Evolutionary conservation across 768 basidiomycete species (phyloP).

Genomic region (Mycena albidolilacea): DNA sequence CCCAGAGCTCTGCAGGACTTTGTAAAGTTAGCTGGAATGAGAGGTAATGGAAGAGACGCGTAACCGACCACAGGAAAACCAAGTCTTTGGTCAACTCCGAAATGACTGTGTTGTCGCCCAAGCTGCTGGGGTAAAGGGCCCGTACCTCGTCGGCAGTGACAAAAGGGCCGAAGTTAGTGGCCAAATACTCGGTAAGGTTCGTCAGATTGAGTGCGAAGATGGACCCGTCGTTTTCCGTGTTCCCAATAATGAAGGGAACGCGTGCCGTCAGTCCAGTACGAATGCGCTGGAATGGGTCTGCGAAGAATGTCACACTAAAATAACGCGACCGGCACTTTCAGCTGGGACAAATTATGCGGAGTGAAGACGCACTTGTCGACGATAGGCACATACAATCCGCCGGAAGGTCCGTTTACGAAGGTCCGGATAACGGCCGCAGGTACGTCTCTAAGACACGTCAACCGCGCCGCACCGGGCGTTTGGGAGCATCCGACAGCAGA

Average conservation of each 20-base stretch:
- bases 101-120: conserved; percentile 37
- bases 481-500: conserved; percentile 39
- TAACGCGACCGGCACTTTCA: not conserved
- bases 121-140: conserved; percentile 38
- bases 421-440: conserved; percentile 38
- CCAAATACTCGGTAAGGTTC: conserved; percentile 33
- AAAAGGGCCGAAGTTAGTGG: not conserved
- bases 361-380: conserved; percentile 33
- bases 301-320: not conserved
- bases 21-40: no score
- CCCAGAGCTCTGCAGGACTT: conserved; percentile 37
- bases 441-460: conserved; percentile 44
- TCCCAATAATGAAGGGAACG: conserved; percentile 39
- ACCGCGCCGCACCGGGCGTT: conserved; percentile 37
- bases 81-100: conserved; percentile 29
- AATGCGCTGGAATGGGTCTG: conserved; percentile 38
- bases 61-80: conserved; percentile 29
- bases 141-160: conserved; percentile 32
- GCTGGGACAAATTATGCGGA: no score
- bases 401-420: conserved; percentile 37
- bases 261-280: conserved; percentile 28
- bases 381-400: conserved; percentile 16
- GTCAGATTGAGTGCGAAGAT: conserved; percentile 31
- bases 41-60: not conserved
- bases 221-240: conserved; percentile 39